These are phyloP conservation scores for Hyaloscypha hepaticicola DNA, from an alignment of 495 filamentous ascomycete genomes.

Conservation along the genomic window DNA sequence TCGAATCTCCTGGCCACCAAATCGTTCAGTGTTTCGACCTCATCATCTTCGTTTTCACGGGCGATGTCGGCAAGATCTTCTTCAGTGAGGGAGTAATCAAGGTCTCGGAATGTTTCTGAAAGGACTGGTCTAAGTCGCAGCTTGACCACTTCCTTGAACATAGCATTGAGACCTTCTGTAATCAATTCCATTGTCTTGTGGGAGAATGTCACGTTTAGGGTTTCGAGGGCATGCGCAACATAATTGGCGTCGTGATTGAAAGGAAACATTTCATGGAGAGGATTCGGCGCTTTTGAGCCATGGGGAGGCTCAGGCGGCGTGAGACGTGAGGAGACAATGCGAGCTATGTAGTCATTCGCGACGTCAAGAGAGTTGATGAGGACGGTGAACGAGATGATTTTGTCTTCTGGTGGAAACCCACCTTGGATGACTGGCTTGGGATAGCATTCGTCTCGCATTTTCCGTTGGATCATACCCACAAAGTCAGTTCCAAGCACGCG, in stretches of 20 bases:
- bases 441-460: slow-evolving; percentile 95
- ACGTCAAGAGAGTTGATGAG: slow-evolving; percentile 95
- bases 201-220: slow-evolving; percentile 68
- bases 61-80: slow-evolving; percentile 51
- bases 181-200: slow-evolving; percentile 78
- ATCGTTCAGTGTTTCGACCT: slow-evolving; percentile 47
- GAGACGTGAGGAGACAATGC: slow-evolving; percentile 72
- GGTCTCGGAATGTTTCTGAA: slow-evolving; percentile 85
- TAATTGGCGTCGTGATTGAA: slow-evolving; percentile 68
- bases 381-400: slow-evolving; percentile 80
- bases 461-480: slow-evolving; percentile 93
- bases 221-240: slow-evolving; percentile 64
- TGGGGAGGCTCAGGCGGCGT: slow-evolving; percentile 29
- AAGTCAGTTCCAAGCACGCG: slow-evolving; percentile 91
- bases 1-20: slow-evolving; percentile 75
- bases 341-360: slow-evolving; percentile 80
- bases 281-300: slow-evolving; percentile 27
- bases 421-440: slow-evolving; percentile 73
- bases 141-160: slow-evolving; percentile 87
- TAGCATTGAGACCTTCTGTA: slow-evolving; percentile 74
- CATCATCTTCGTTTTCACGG: slow-evolving; percentile 47
- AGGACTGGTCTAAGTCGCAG: slow-evolving; percentile 82
- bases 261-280: slow-evolving; percentile 69
- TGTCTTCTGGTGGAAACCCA: slow-evolving; percentile 77
- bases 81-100: slow-evolving; percentile 65